These are phyloP conservation scores for Colletotrichum sp. DNA, from an alignment of 2,329 filamentous ascomycete genomes.

Conservation along the genomic window DNA sequence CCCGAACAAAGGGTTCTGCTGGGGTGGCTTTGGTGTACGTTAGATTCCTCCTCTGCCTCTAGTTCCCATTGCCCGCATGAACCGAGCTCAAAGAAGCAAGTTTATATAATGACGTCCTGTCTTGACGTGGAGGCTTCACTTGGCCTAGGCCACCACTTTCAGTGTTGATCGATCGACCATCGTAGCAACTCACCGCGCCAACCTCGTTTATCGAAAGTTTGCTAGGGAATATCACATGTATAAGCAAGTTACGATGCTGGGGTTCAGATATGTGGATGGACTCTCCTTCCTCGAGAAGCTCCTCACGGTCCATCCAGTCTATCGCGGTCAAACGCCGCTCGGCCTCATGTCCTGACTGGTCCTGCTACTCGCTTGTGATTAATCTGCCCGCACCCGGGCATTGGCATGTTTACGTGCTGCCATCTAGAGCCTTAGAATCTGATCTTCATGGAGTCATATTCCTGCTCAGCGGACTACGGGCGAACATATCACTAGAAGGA, in stretches of 20 bases:
- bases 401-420: background rate
- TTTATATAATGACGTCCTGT: background rate
- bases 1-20: background rate
- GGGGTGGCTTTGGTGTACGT: background rate
- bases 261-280: background rate
- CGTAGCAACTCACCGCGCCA: background rate
- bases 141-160: background rate
- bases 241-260: background rate
- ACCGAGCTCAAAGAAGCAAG: background rate
- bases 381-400: background rate
- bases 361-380: background rate
- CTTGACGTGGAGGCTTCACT: background rate
- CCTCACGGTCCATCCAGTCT: background rate
- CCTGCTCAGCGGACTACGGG: background rate
- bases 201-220: background rate
- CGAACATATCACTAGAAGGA: background rate
- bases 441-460: background rate
- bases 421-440: background rate
- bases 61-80: background rate
- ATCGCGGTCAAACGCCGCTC: background rate
- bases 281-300: background rate
- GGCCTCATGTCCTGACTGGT: background rate
- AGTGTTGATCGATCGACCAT: background rate
- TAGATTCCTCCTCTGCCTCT: background rate
- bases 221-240: background rate